phyloP scores from a whole-genome alignment of 2,329 filamentous ascomycete genomes.

The Aspergillus sp. region DNA sequence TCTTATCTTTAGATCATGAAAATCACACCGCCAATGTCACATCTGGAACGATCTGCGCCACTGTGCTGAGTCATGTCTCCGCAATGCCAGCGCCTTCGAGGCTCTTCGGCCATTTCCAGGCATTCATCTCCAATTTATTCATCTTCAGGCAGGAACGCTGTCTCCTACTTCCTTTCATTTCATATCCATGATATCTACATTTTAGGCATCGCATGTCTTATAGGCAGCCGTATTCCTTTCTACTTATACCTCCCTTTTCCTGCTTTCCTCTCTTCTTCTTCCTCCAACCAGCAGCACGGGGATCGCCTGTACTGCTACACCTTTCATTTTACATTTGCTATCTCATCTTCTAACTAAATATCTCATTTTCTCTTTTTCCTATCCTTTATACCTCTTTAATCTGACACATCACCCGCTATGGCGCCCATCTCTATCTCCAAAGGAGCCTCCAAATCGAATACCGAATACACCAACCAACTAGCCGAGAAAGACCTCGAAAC shows the following conservation, averaged over 20 bases:
- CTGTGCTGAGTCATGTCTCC: background rate
- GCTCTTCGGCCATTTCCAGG: background rate
- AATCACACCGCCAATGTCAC: background rate
- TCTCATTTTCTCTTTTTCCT: background rate
- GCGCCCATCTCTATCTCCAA: conserved; percentile 19
- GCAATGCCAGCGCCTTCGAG: background rate
- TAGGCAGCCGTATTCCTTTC: no score
- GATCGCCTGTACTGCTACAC: background rate
- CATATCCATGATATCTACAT: no score
- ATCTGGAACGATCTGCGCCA: background rate
- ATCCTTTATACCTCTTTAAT: background rate
- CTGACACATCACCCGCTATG: conserved; percentile 10
- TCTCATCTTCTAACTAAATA: background rate
- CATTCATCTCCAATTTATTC: background rate
- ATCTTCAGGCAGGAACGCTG: no score
- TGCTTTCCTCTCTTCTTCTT: no score
- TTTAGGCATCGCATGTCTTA: no score
- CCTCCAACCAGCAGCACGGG: no score
- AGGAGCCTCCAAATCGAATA: conserved; percentile 8
- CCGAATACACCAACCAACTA: conserved; percentile 26
- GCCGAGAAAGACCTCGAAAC: conserved; percentile 69
- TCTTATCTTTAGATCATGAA: background rate
- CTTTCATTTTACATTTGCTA: background rate
- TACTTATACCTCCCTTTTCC: background rate
- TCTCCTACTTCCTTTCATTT: background rate